Evolutionary conservation across 176 grass and related monocot species (phyloP).

Genomic region (Musa beccarii): DNA sequence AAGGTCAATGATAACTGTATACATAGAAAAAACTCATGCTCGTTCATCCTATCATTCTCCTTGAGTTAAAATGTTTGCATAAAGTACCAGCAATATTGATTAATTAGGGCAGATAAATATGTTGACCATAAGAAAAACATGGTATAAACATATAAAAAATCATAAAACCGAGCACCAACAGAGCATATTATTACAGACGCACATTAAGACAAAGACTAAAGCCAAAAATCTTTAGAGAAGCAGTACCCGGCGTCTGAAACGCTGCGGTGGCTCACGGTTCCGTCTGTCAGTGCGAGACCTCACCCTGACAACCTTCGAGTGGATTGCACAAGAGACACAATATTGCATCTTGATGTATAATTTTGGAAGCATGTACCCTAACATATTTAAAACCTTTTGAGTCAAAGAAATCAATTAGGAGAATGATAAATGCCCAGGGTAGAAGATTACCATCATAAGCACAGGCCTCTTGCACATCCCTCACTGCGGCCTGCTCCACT

Average conservation of each 20-base stretch:
- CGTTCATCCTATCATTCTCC: too few relatives aligned
- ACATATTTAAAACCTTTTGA: too few relatives aligned
- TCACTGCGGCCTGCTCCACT: conserved; percentile 46
- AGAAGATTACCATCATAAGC: conserved; percentile 35
- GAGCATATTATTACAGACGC: neutral
- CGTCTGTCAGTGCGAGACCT: conserved; percentile 51
- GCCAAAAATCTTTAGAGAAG: neutral
- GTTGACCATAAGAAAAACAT: too few relatives aligned
- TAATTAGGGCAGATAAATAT: too few relatives aligned
- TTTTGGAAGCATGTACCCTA: conserved; percentile 71
- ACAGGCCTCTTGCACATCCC: conserved; percentile 56
- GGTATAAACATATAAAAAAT: neutral
- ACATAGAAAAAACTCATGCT: too few relatives aligned
- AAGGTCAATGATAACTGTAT: too few relatives aligned
- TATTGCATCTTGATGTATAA: conserved; percentile 56
- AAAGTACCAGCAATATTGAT: too few relatives aligned
- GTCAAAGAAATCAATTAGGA: neutral
- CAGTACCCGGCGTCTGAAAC: conserved; percentile 59
- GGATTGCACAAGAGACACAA: conserved; percentile 70
- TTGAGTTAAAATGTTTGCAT: too few relatives aligned
- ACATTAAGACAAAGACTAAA: neutral
- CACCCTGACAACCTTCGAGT: conserved; percentile 44
- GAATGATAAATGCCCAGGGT: neutral
- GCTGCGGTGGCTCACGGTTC: conserved; percentile 47
- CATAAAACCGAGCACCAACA: too few relatives aligned